Evolutionary conservation across 1,284 basidiomycete genomes (phyloP).

Genomic region (Ganoderma meredithae): DNA sequence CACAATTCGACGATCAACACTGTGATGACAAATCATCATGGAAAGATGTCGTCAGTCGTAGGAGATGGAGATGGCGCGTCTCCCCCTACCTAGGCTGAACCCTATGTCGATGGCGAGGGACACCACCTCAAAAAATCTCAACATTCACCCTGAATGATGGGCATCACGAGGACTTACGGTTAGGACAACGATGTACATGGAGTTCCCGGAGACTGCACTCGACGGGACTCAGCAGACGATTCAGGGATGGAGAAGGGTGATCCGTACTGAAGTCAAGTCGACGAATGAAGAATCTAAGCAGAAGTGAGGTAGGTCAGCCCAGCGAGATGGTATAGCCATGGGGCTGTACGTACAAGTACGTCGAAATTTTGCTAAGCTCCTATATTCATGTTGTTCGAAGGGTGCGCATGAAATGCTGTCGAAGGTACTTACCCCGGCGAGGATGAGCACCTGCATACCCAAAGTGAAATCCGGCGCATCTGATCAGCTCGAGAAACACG

Average conservation of each 20-base stretch:
- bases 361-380: background rate
- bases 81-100: background rate
- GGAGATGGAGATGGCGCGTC: background rate
- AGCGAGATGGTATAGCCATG: too few species aligned
- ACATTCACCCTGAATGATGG: too few species aligned
- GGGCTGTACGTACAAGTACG: background rate
- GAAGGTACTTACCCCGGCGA: background rate
- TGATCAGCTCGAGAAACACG: background rate
- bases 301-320: too few species aligned
- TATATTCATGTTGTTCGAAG: background rate
- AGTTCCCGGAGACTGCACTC: background rate
- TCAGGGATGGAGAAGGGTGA: too few species aligned
- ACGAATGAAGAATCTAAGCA: conserved; percentile 1
- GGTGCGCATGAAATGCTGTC: background rate
- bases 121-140: background rate
- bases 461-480: background rate
- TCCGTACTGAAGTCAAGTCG: background rate
- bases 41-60: background rate
- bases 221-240: background rate
- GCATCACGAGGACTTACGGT: background rate
- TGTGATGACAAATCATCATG: background rate
- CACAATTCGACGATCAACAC: background rate
- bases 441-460: background rate
- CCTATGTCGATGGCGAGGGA: background rate
- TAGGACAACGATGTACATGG: background rate